A percentile compares a stretch with the other conserved stretches of the same genome.
These are phyloP conservation scores for Decorospora gaudefroyi DNA, from an alignment of 2,329 filamentous ascomycete genomes.

Conservation along the genomic window DNA sequence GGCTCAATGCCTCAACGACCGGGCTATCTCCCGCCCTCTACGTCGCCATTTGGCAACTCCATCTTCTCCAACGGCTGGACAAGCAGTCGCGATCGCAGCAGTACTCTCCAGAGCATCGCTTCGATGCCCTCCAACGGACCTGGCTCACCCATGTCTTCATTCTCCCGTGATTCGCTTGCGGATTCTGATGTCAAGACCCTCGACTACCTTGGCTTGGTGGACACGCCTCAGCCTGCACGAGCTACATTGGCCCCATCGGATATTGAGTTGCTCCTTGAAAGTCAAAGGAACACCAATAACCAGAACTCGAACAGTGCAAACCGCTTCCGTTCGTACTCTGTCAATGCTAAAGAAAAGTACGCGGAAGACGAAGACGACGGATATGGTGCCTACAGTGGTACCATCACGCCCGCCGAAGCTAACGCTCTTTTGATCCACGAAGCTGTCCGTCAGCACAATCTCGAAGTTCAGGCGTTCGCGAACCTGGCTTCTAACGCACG, in stretches of 20 bases:
- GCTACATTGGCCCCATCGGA: conserved; percentile 70
- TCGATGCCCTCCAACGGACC: conserved; percentile 86
- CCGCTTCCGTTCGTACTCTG: conserved; percentile 94
- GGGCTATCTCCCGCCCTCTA: conserved; percentile 62
- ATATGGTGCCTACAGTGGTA: conserved; percentile 64
- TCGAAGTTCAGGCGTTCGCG: conserved; percentile 90
- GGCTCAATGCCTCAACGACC: conserved; percentile 92
- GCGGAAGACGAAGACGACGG: conserved; percentile 85
- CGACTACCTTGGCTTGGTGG: conserved; percentile 92
- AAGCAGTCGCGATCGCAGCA: conserved; percentile 76
- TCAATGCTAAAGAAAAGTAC: conserved; percentile 98
- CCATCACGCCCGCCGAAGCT: conserved; percentile 63
- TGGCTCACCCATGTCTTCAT: conserved; percentile 82
- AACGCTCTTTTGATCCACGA: conserved; percentile 67
- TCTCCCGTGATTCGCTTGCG: conserved; percentile 79
- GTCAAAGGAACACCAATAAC: conserved; percentile 60
- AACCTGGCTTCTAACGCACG: conserved; percentile 80
- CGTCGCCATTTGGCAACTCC: conserved; percentile 79
- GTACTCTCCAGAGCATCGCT: conserved; percentile 85
- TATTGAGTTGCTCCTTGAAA: conserved; percentile 56
- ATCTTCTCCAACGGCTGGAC: conserved; percentile 89
- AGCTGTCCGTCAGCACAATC: conserved; percentile 85
- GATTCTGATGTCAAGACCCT: conserved; percentile 91
- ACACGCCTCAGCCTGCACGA: conserved; percentile 81
- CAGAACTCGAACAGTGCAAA: conserved; percentile 71